A percentile compares a stretch with the other conserved stretches of the same genome.
Evolutionary conservation across 2,329 filamentous ascomycete species (phyloP).

Genomic region (Sclerotinia spermophila): DNA sequence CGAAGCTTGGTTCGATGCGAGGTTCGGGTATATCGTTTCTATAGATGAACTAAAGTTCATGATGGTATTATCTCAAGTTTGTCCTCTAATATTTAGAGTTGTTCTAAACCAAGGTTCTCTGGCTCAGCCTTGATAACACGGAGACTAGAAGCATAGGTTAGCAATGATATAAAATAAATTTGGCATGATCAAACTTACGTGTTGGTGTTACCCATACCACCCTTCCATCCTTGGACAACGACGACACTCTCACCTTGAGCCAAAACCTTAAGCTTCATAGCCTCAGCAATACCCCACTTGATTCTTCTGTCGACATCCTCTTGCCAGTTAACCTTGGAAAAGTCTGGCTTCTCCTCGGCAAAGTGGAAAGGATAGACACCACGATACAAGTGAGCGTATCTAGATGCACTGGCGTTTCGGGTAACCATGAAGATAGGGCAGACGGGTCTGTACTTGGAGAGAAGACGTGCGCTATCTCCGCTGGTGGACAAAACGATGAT

Average conservation of each 20-base stretch:
- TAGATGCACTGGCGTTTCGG: slow-evolving; percentile 74
- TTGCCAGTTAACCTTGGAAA: slow-evolving; percentile 90
- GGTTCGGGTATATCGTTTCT: not conserved
- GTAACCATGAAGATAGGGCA: slow-evolving; percentile 99
- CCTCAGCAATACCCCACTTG: slow-evolving; percentile 91
- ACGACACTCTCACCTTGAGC: slow-evolving; percentile 70
- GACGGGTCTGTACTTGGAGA: slow-evolving; percentile 97
- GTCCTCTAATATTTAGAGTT: slow-evolving; percentile 1
- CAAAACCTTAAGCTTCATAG: slow-evolving; percentile 76
- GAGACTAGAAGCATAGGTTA: slow-evolving; percentile 27
- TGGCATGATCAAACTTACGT: slow-evolving; percentile 43
- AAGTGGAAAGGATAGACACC: slow-evolving; percentile 98
- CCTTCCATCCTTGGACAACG: slow-evolving; percentile 87
- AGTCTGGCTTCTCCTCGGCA: slow-evolving; percentile 90
- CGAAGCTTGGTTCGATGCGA: slow-evolving; percentile 9
- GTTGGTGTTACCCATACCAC: slow-evolving; percentile 89
- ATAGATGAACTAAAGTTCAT: slow-evolving; percentile 10
- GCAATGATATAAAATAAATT: not conserved
- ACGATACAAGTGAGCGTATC: slow-evolving; percentile 93
- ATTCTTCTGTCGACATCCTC: slow-evolving; percentile 97
- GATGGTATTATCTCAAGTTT: not conserved
- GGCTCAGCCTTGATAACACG: slow-evolving; percentile 37
- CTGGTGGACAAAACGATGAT: slow-evolving; percentile 96
- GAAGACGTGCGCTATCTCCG: slow-evolving; percentile 86
- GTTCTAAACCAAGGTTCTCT: slow-evolving; percentile 30